Evolutionary conservation across 2,329 filamentous ascomycete genomes (phyloP).

Genomic region (Aspergillus glaucus): DNA sequence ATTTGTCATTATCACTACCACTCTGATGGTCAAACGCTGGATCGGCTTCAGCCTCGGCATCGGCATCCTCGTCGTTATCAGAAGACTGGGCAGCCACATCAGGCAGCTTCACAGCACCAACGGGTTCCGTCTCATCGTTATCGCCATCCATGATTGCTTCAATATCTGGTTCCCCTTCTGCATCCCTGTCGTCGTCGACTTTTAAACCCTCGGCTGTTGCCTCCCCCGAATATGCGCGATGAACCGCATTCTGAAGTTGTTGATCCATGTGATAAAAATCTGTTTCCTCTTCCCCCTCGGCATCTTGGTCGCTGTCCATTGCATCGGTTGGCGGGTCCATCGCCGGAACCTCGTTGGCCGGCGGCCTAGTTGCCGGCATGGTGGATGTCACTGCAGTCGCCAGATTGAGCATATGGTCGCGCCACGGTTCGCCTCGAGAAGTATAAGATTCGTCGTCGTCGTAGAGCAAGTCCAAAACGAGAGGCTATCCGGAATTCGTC

Average conservation of each 20-base stretch:
- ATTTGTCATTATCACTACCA: conserved; percentile 36
- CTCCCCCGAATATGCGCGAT: conserved; percentile 29
- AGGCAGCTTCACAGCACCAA: conserved; percentile 33
- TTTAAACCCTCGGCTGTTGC: conserved; percentile 27
- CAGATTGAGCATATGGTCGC: conserved; percentile 23
- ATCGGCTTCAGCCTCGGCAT: conserved; percentile 38
- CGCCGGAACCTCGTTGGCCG: conserved; percentile 30
- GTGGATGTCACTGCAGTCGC: conserved; percentile 32
- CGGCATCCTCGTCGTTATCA: conserved; percentile 36
- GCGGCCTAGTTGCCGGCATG: conserved; percentile 38
- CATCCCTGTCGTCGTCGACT: conserved; percentile 25
- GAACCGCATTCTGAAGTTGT: conserved; percentile 33
- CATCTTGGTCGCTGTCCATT: conserved; percentile 38
- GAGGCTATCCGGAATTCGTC: conserved; percentile 22
- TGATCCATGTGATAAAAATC: conserved; percentile 37
- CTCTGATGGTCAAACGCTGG: conserved; percentile 38
- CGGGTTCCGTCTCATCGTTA: conserved; percentile 38
- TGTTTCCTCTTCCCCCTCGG: conserved; percentile 40
- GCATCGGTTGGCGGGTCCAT: conserved; percentile 26
- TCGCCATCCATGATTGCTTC: conserved; percentile 28
- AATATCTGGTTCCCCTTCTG: conserved; percentile 18
- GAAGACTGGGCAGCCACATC: conserved; percentile 21
- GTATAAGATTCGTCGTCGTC: conserved; percentile 4
- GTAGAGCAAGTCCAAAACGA: conserved; percentile 15
- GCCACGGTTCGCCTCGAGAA: conserved; percentile 5